These are phyloP conservation scores for Globisporangium echinulatum DNA, from an alignment of 352 stramenopile species.

Conservation along the genomic window DNA sequence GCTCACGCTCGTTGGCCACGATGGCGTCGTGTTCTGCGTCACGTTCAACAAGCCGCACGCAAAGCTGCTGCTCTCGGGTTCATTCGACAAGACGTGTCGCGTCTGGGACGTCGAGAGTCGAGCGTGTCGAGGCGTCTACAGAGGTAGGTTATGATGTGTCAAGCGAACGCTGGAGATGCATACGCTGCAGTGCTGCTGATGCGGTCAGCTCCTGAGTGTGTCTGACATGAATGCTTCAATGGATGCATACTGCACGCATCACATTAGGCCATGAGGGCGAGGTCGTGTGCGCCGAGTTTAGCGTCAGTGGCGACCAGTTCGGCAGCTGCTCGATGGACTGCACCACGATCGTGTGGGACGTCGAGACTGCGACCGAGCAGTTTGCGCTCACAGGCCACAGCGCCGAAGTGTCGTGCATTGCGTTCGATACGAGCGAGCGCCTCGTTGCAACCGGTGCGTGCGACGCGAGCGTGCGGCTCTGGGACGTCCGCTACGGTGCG, in stretches of 20 bases:
- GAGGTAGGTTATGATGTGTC: constrained; percentile 1
- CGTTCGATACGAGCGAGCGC: constrained; percentile 35
- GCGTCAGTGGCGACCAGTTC: constrained; percentile 29
- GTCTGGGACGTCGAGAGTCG: constrained; percentile 50
- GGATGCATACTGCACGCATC: too few relatives aligned
- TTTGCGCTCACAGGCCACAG: constrained; percentile 47
- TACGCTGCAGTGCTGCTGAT: background rate
- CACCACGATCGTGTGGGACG: constrained; percentile 60
- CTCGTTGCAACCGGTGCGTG: constrained; percentile 60
- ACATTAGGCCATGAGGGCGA: constrained; percentile 42
- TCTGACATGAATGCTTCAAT: too few relatives aligned
- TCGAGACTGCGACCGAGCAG: constrained; percentile 35
- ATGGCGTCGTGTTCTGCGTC: constrained; percentile 61
- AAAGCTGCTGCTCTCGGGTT: constrained; percentile 50
- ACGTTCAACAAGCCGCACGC: constrained; percentile 52
- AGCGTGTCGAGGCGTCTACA: constrained; percentile 30
- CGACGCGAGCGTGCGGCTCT: constrained; percentile 63
- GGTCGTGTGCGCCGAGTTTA: constrained; percentile 46
- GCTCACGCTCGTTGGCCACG: constrained; percentile 40
- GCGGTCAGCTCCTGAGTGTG: too few relatives aligned
- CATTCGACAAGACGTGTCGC: constrained; percentile 75
- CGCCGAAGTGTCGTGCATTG: constrained; percentile 61
- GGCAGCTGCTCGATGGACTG: constrained; percentile 71
- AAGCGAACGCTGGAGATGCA: background rate
- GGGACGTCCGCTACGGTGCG: constrained; percentile 58